Evolutionary conservation across 179 eudicot genomes (phyloP).

Genomic region (Kewa caespitosa): DNA sequence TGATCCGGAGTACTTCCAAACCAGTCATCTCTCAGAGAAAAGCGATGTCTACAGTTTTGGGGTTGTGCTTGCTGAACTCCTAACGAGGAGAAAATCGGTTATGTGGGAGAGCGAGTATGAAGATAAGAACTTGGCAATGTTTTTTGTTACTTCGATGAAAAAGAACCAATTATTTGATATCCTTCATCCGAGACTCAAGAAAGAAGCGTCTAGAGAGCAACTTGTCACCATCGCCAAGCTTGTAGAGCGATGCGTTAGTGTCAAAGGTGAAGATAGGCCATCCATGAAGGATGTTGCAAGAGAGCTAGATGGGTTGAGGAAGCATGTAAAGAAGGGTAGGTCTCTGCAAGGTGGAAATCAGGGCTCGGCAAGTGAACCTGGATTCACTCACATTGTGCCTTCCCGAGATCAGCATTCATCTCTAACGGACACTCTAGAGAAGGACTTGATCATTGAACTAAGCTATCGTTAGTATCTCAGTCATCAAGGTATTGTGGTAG

Average conservation of each 20-base stretch:
- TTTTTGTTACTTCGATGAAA: neutral
- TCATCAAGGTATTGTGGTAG: too few species aligned
- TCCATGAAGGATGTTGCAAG: slow-evolving; percentile 12
- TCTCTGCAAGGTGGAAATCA: neutral
- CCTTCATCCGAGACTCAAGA: neutral
- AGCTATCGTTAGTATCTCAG: slow-evolving; percentile 1
- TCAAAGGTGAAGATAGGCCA: slow-evolving; percentile 5
- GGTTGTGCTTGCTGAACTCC: slow-evolving; percentile 12
- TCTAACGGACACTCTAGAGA: neutral
- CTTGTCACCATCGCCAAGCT: slow-evolving; percentile 10
- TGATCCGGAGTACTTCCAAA: slow-evolving; percentile 19
- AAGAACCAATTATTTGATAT: slow-evolving; percentile 9
- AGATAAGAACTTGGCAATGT: slow-evolving; percentile 5
- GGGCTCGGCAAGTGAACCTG: neutral
- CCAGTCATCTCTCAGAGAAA: slow-evolving; percentile 12
- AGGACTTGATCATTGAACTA: neutral
- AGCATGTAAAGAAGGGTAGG: neutral
- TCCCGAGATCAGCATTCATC: neutral
- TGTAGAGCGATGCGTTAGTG: neutral
- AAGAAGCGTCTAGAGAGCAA: slow-evolving; percentile 8
- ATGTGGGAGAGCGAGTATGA: neutral
- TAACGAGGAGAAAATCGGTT: slow-evolving; percentile 9
- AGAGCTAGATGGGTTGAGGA: neutral
- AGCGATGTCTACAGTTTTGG: slow-evolving; percentile 24
- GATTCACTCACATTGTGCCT: too few species aligned